A percentile compares a stretch with the other conserved stretches of the same genome.
Conservation (phyloP, 257 asterid species). For the Gynochthodes officinalis region DNA sequence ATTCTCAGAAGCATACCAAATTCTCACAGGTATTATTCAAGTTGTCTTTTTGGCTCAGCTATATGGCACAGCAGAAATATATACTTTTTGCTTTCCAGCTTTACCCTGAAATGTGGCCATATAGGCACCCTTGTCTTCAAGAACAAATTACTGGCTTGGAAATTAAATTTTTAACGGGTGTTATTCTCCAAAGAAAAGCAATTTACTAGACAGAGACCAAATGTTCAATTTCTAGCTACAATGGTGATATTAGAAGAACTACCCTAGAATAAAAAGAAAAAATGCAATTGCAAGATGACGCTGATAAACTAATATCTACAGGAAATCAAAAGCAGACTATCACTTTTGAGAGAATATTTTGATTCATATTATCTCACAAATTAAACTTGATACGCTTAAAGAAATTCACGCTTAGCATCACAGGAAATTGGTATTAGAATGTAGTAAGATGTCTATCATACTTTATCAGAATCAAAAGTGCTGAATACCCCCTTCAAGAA, state of each 20-base stretch:
- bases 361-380: not conserved
- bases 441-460: conserved; percentile 32
- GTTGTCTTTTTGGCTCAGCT: not conserved
- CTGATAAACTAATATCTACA: not conserved
- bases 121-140: not conserved
- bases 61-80: not conserved
- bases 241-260: not conserved
- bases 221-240: not conserved
- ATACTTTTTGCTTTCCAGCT: not conserved
- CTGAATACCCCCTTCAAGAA: conserved; percentile 93
- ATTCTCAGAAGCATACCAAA: not conserved
- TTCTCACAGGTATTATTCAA: not conserved
- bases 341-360: not conserved
- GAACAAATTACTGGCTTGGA: not conserved
- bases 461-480: conserved; percentile 82
- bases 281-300: not conserved
- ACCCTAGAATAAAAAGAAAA: not conserved
- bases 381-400: not conserved
- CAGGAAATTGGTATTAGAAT: not conserved
- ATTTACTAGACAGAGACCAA: not conserved
- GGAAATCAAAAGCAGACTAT: not conserved
- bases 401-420: not conserved
- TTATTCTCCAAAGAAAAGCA: not conserved
- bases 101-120: not conserved
- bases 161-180: not conserved